Percentiles rank a stretch among this genome's conserved stretches.
These are phyloP conservation scores for Aquilaria agallochum DNA, from an alignment of 441 rosid species.

Conservation along the genomic window DNA sequence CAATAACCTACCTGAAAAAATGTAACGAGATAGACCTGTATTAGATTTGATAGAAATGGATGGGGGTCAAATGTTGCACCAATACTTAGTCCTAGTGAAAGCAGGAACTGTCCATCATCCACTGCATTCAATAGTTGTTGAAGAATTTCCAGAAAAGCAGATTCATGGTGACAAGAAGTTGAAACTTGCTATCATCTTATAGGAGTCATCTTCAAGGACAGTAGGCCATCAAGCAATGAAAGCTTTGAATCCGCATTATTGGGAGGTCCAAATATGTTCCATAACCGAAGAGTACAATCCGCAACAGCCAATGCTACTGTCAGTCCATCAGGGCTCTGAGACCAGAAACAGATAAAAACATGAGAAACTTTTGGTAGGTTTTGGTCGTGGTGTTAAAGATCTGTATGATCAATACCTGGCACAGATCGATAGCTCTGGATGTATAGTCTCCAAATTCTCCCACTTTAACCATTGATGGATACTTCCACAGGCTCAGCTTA, in stretches of 20 bases:
- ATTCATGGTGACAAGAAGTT: too few species aligned
- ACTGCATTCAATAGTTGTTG: too few species aligned
- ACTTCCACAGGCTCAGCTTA: slow-evolving; percentile 46
- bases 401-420: slow-evolving; percentile 30
- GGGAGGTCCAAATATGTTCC: slow-evolving; percentile 54
- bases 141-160: too few species aligned
- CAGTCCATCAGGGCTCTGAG: slow-evolving; percentile 49
- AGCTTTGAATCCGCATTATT: slow-evolving; percentile 12
- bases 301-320: slow-evolving; percentile 45
- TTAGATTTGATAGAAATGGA: too few species aligned
- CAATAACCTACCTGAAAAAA: too few species aligned
- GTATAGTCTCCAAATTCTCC: slow-evolving; percentile 28
- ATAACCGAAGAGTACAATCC: slow-evolving; percentile 45
- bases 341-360: background rate
- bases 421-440: slow-evolving; percentile 37
- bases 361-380: background rate
- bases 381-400: background rate
- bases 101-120: too few species aligned
- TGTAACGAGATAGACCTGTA: too few species aligned
- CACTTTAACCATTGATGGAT: slow-evolving; percentile 43
- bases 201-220: slow-evolving; percentile 36
- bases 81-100: too few species aligned
- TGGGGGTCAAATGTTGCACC: too few species aligned
- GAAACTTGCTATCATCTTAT: slow-evolving; percentile 26
- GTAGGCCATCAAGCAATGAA: slow-evolving; percentile 33